Base-by-base conservation (phyloP, 768 basidiomycete genomes). In the Mrakia hoshinonis region DNA sequence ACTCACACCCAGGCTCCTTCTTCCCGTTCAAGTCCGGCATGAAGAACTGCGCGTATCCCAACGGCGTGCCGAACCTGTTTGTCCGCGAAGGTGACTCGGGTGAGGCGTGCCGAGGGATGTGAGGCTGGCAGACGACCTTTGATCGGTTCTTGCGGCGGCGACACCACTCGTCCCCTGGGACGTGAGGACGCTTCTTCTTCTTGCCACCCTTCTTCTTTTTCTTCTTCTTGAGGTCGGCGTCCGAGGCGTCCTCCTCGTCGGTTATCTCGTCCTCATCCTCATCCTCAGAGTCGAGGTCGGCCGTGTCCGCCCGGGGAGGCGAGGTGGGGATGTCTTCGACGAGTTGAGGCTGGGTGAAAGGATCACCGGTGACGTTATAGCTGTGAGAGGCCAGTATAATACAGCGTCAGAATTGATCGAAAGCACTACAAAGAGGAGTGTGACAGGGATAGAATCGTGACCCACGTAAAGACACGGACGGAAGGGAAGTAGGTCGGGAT, bases 401-500 rank as follows among this genome's bases (percentile, higher is more conserved):
- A 18, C 11, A 24, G 18, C 3, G 47, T 69, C 36, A 67, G 51
- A 46, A 31, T 20, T 39, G 65, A 63, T 73, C 66, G 54, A 43
- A 34, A 55, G 52, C 36, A 48, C 1, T 24, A 34, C 15, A 7
- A 65, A 36, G 51, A 26, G 9, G 29, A 24, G 39, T 10, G 51
- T 1, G 31, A n/a, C 7, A 39, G 6, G 24, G 31, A 12, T n/a
- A 15, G 13, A 62, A n/a, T 5, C 2, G 20, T 7, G 4, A 76
- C 78, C 73, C 70, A 94, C 75, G 86, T 82, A 80, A 87, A 94
- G 15, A 93, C 83, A 74, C 92, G 82, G 76, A 93, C 86, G 20
- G 87, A 84, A 3, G 93, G 91, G 61, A 89, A 79, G 80, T 89
- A 96, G 70, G 91, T 91, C n/a, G 92, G 91, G 68, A 93, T 88